Conservation (phyloP, 1,284 basidiomycete genomes). For the Naganishia sp. region DNA sequence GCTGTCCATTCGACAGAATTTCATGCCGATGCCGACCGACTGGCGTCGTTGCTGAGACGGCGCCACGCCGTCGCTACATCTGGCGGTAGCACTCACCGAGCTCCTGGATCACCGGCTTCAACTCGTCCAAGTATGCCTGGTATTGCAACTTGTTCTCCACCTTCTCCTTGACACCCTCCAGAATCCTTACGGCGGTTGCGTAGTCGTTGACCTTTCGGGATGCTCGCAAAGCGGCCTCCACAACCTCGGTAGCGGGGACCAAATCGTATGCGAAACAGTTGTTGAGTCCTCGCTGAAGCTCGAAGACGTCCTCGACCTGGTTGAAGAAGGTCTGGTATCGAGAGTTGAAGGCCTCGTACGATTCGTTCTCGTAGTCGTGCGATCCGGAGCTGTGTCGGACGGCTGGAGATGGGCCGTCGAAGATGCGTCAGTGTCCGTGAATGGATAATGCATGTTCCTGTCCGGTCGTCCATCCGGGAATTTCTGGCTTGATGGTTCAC, state of each 20-base stretch:
- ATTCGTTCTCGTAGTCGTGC: slow-evolving; percentile 74
- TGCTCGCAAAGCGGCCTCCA: slow-evolving; percentile 86
- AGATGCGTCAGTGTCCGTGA: background rate
- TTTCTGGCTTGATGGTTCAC: background rate
- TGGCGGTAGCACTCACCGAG: slow-evolving; percentile 66
- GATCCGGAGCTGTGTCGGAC: slow-evolving; percentile 47
- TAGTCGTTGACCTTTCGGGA: slow-evolving; percentile 93
- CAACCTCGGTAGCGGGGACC: slow-evolving; percentile 83
- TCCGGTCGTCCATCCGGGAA: too few species aligned
- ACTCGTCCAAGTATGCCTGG: slow-evolving; percentile 81
- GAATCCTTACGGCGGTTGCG: slow-evolving; percentile 91
- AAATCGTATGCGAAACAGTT: slow-evolving; percentile 99
- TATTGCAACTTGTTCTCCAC: slow-evolving; percentile 95
- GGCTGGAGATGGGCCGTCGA: slow-evolving; percentile 33
- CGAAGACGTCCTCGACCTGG: slow-evolving; percentile 90
- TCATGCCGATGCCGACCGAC: background rate
- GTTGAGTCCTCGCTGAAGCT: slow-evolving; percentile 96
- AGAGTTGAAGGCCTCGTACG: slow-evolving; percentile 89
- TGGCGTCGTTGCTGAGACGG: background rate
- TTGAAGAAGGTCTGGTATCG: slow-evolving; percentile 94
- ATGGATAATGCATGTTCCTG: too few species aligned
- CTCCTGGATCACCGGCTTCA: slow-evolving; percentile 80
- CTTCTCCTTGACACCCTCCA: slow-evolving; percentile 90
- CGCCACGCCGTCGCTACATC: background rate
- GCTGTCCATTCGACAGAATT: too few species aligned